A percentile compares a stretch with the other conserved stretches of the same genome.
Conservation (phyloP, 2,329 filamentous ascomycete species). For the Dichotomopilus funicola region DNA sequence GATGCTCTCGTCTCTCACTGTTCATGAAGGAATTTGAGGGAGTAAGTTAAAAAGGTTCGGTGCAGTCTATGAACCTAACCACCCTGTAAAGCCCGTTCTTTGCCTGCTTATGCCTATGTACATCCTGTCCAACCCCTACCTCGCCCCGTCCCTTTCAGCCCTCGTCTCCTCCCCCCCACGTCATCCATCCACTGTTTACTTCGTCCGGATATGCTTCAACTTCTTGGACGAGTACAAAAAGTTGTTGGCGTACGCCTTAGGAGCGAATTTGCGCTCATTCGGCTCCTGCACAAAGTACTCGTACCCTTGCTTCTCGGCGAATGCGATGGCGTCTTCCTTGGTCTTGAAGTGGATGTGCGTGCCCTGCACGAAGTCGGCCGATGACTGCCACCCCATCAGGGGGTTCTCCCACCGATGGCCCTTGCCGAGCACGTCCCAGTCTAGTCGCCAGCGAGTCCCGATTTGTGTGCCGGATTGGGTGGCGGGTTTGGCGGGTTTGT, state of each 20-base stretch:
- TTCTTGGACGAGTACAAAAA: constrained; percentile 80
- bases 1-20: too few relatives aligned
- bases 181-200: constrained; percentile 52
- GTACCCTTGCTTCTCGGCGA: constrained; percentile 98
- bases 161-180: neutral
- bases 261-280: constrained; percentile 74
- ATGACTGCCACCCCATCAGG: constrained; percentile 97
- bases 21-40: too few relatives aligned
- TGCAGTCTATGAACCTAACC: too few relatives aligned
- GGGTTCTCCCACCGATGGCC: constrained; percentile 98
- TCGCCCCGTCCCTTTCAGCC: neutral
- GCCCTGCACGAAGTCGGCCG: constrained; percentile 90
- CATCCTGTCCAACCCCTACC: neutral
- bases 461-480: constrained; percentile 92
- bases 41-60: too few relatives aligned
- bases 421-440: constrained; percentile 91
- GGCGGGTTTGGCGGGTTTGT: constrained; percentile 83
- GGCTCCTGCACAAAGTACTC: constrained; percentile 99
- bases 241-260: constrained; percentile 96
- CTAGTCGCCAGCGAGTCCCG: constrained; percentile 86
- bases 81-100: too few relatives aligned
- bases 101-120: constrained; percentile 1
- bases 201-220: constrained; percentile 80
- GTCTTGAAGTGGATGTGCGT: constrained; percentile 82
- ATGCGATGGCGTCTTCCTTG: constrained; percentile 90